Evolutionary conservation across 2,329 filamentous ascomycete species (phyloP), one percentile per base, ranked within the genome.

Genomic region (Diaporthe vexans): DNA sequence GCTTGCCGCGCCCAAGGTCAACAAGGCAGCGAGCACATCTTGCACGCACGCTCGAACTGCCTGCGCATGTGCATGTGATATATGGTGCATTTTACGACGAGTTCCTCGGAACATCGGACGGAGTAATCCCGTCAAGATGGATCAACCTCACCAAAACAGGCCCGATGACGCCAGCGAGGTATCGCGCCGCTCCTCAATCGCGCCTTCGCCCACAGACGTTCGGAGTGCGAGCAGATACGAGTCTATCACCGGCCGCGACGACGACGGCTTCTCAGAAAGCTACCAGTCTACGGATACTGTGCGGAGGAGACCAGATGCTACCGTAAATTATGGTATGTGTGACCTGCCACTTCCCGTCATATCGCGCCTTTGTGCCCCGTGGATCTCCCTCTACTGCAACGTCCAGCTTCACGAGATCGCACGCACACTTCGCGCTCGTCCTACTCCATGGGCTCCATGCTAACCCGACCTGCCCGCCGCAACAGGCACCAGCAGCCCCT

Each of bases 251-350:
- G 78, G 79, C 71, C 83, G 81, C 73, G 86, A 87, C 51, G 87
- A 89, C 63, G 84, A 74, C 21, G 56, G 82, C 33, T 80, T 87
- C 63, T 84, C 88, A 6, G 89, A 91, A 78, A 90, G 86, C 81
- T 87, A 87, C 78, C 89, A 91, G 79, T 90, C 90, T 26, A 88
- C 87, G 29, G 91, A 92, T 73, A 91, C 90, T 21, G 84, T 91
- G 77, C 87, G 91, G 77, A 86, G 89, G 77, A 86, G 88, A 77
- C 85, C 88, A 73, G 90, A 92, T 77, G 78, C 78, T 33, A 83
- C 82, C 46, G 80, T 80, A 29, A 24, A 15, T 40, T 92, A 92
- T 83, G 91, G 91, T 92, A 83, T 74, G 86, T 83, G 46, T 37
- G 73, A 74, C 61, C 65, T 61, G 43, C 72, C 61, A 72, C 71